Base-by-base conservation (phyloP, 2,329 filamentous ascomycete genomes). In the Bipolaris victoriae region DNA sequence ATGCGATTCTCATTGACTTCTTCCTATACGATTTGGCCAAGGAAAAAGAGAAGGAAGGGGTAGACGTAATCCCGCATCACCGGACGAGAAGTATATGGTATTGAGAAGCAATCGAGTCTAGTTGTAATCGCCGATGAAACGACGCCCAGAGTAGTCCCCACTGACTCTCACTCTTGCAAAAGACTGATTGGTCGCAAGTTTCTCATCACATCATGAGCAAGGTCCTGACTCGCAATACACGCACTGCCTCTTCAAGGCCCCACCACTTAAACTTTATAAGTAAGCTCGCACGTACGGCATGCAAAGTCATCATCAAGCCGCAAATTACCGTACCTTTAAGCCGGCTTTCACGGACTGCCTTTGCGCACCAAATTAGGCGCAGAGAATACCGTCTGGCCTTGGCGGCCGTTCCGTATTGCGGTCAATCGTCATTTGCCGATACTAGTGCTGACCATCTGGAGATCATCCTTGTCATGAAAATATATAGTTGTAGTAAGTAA, bases 11-110 rank as follows among this genome's bases (percentile, higher is more conserved):
- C 67, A 95, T 99, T 62, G 95, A 99, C 77, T 99, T 98, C 78
- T 97, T 97, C 76, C 80, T 99, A 53, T 99, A 99, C 73, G 95
- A 99, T 78, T 87, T 90, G 16, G 92, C 95, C 79, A 99, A 98
- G 76, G 89, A 92, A 71, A 76, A 90, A 72, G 94, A 98, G 76
- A 69, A 68, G 29, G 73, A 72, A 6, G 69, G 62, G 5, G 65
- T 65, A 22, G 74, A 70, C 49, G 67, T 69, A 39, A 85, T 92
- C 59, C 91, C 91, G 5, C 92, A 97, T 77, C 93, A 97, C 78
- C 84, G 93, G 62, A 97, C 93, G 41, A 86, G 93, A 73, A 96
- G 92, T 71, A 97, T 97, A 60, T 97, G 93, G 93, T 97, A 97
- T 76, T 97, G 31, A 55, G 43, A n/a, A n/a, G 16, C 7, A 9